phyloP scores from a whole-genome alignment of 495 filamentous ascomycete genomes.

The Aspergillus carlsbadensis region DNA sequence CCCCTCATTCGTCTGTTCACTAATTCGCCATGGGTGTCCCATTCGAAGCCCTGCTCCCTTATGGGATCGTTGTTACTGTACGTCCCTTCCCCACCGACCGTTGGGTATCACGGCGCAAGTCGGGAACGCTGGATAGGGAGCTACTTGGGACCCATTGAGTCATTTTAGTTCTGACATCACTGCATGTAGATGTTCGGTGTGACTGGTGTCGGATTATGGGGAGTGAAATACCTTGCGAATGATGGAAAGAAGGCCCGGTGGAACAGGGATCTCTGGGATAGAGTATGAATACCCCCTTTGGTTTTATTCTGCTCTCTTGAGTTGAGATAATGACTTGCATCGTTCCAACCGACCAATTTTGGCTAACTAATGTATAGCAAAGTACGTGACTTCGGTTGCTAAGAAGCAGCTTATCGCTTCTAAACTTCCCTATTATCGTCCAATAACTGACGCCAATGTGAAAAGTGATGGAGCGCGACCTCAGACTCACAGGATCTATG shows the following conservation, averaged over 20 bases:
- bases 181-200: conserved; percentile 99
- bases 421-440: not conserved
- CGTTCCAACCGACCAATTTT: conserved; percentile 26
- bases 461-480: conserved; percentile 95
- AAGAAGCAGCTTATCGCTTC: not conserved
- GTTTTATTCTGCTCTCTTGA: not conserved
- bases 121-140: not conserved
- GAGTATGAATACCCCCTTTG: conserved; percentile 54
- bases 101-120: not conserved
- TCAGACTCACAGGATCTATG: conserved; percentile 78
- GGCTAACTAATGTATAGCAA: conserved; percentile 61
- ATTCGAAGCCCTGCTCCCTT: conserved; percentile 93
- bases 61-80: conserved; percentile 85
- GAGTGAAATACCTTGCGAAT: conserved; percentile 75
- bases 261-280: conserved; percentile 90
- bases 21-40: conserved; percentile 75
- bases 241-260: conserved; percentile 83
- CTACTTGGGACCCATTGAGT: not conserved
- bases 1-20: conserved; percentile 24
- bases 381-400: conserved; percentile 52
- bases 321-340: conserved; percentile 13
- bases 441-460: conserved; percentile 15
- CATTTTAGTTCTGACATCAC: conserved; percentile 3
- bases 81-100: conserved; percentile 34
- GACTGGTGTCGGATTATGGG: conserved; percentile 72